phyloP scores from a whole-genome alignment of 768 basidiomycete species.

The Brasilioporus rufonigricans region DNA sequence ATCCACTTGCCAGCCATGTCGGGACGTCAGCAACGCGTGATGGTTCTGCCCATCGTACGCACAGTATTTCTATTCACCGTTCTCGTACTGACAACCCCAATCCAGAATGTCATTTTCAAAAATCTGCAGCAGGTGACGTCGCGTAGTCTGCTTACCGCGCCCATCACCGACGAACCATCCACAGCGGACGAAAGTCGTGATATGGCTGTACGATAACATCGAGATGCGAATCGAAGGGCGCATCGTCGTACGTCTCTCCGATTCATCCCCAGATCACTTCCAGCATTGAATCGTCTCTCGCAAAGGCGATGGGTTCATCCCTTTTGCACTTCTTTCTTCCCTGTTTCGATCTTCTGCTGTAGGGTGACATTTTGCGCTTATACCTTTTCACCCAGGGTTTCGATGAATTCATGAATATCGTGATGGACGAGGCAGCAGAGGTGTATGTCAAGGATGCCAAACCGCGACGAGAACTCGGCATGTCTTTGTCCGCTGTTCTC shows the following conservation, averaged over 20 bases:
- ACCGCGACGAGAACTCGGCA: conserved; percentile 81
- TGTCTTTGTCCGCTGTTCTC: conserved; percentile 21
- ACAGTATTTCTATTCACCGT: background rate
- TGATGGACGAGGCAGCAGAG: conserved; percentile 91
- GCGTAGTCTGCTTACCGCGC: background rate
- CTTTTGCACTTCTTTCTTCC: conserved; percentile 2
- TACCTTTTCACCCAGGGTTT: conserved; percentile 65
- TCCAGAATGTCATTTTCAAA: conserved; percentile 96
- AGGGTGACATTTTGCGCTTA: conserved; percentile 22
- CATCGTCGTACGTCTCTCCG: conserved; percentile 76
- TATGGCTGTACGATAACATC: conserved; percentile 97
- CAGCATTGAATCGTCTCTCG: conserved; percentile 40
- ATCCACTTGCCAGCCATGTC: conserved; percentile 61
- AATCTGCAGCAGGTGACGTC: conserved; percentile 77
- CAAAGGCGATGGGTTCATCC: conserved; percentile 34
- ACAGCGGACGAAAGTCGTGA: conserved; percentile 79
- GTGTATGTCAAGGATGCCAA: conserved; percentile 89
- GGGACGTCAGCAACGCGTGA: conserved; percentile 90
- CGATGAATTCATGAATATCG: conserved; percentile 99
- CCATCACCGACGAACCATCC: conserved; percentile 12
- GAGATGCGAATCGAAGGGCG: conserved; percentile 96
- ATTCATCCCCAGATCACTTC: conserved; percentile 26
- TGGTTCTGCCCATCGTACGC: conserved; percentile 99
- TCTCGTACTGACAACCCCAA: conserved; percentile 2
- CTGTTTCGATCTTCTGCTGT: background rate